Base-by-base conservation (phyloP, 2,329 filamentous ascomycete genomes). In the Curvularia sp. region DNA sequence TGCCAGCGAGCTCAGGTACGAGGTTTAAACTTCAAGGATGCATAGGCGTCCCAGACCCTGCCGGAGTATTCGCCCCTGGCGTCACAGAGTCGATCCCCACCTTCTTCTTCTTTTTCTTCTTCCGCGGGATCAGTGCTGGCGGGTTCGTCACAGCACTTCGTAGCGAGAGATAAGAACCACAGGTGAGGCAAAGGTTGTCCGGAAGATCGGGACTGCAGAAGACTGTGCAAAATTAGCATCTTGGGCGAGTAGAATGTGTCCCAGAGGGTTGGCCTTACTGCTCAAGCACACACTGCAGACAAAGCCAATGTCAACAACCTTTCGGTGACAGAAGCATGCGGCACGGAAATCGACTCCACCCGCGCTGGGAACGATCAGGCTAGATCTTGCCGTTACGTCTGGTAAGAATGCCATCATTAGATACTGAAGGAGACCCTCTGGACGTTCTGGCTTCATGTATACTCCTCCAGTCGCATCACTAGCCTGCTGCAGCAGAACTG, bases 261-360 rank as follows among this genome's bases (percentile, higher is more conserved):
- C 28, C 28, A n/a, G 26, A 33, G 20, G 15, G 28, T 15, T 39
- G 24, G 42, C 38, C 81, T 70, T 78, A 85, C 83, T 99, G 77
- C 92, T 96, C 44, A 99, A 82, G 74, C 95, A 99, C 67, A 99
- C 93, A 61, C 92, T 96, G 81, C 95, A 99, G 38, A 99, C 94
- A 75, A 92, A 99, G 8, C 93, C 95, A 1, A 93, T 87, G 77
- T 97, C 92, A 43, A 99, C 89, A 20, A 98, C 92, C 35, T 87
- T 87, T 50, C 94, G 85, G 79, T 99, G 95, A 75, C 95, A 99
- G 80, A 99, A 99, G 75, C 95, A 99, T 3, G 95, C 95, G n/a
- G 96, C 94, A 43, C 95, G 88, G 76, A 99, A 99, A 79, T 99
- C 96, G 43, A 99, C 93, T 44, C 90, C 88, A 55, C 93, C 90